A percentile compares a stretch with the other conserved stretches of the same genome.
Conservation (phyloP, 768 basidiomycete species). For the Hericium rajendrae region DNA sequence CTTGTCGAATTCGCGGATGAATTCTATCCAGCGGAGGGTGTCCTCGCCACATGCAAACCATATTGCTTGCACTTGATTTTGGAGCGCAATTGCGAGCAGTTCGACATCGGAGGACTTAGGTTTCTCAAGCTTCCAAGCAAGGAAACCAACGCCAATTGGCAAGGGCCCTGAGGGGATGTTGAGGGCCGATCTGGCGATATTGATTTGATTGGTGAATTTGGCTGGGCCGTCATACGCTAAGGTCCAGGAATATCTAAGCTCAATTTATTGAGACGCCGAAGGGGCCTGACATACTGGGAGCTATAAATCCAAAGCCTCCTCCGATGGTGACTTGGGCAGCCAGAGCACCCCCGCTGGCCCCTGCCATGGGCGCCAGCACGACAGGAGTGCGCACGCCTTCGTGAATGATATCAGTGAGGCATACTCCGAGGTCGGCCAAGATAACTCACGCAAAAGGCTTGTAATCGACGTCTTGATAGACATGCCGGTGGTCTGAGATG, state of each 20-base stretch:
- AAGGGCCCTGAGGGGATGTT: constrained; percentile 21
- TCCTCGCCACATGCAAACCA: constrained; percentile 70
- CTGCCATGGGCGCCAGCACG: constrained; percentile 62
- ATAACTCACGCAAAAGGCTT: constrained; percentile 37
- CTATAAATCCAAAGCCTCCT: constrained; percentile 71
- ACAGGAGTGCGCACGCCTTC: constrained; percentile 51
- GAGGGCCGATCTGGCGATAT: constrained; percentile 39
- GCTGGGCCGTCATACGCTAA: constrained; percentile 40
- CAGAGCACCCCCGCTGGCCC: constrained; percentile 46
- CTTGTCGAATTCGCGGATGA: constrained; percentile 44
- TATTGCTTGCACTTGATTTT: constrained; percentile 48
- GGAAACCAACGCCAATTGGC: constrained; percentile 67
- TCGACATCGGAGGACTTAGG: constrained; percentile 26
- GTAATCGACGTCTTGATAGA: constrained; percentile 35
- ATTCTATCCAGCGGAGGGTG: constrained; percentile 48
- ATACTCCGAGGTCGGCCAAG: no score
- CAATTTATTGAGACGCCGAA: neutral
- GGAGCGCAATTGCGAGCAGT: constrained; percentile 39
- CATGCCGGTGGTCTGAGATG: neutral
- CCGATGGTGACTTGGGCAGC: constrained; percentile 47
- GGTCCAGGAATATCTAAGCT: neutral
- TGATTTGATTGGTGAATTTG: constrained; percentile 40
- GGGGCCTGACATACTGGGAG: constrained; percentile 34
- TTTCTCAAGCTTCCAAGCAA: constrained; percentile 63
- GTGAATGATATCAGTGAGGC: no score